Conservation (phyloP, 2,329 filamentous ascomycete genomes). For the Trichoderma koningiopsis region DNA sequence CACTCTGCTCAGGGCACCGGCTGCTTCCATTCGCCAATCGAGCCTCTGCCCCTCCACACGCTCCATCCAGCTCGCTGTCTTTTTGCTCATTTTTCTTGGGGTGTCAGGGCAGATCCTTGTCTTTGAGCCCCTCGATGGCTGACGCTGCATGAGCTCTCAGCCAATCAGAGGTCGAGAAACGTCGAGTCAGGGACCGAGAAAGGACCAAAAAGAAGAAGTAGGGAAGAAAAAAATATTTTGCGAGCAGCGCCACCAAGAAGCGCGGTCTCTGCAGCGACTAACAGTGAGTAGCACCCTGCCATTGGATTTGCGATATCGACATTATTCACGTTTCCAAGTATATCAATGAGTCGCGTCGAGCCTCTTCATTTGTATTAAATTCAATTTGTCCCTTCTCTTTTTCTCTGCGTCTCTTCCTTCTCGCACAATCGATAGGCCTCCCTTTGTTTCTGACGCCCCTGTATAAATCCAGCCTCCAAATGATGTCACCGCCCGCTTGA, state of each 20-base stretch:
- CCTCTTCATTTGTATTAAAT: background rate
- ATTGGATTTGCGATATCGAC: background rate
- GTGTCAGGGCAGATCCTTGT: conserved; percentile 12
- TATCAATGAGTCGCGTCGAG: background rate
- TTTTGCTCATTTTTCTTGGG: background rate
- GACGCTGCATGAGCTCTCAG: background rate
- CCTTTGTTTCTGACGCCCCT: background rate
- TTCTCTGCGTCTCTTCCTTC: background rate
- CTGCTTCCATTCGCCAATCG: conserved; percentile 8
- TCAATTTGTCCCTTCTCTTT: background rate
- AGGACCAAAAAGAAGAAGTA: background rate
- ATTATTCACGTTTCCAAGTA: background rate
- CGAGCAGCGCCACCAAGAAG: background rate
- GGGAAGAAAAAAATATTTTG: conserved; percentile 3
- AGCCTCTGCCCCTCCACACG: background rate
- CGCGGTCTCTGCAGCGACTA: background rate
- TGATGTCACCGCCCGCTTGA: conserved; percentile 21
- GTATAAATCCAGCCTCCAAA: background rate
- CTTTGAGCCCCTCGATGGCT: background rate
- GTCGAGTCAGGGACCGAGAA: background rate
- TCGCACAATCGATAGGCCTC: background rate
- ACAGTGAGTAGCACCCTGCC: background rate
- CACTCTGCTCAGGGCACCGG: background rate
- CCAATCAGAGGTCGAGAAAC: conserved; percentile 1
- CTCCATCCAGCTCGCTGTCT: background rate